phyloP scores from a whole-genome alignment of 208 protist species.

The Leishmania lainsoni region DNA sequence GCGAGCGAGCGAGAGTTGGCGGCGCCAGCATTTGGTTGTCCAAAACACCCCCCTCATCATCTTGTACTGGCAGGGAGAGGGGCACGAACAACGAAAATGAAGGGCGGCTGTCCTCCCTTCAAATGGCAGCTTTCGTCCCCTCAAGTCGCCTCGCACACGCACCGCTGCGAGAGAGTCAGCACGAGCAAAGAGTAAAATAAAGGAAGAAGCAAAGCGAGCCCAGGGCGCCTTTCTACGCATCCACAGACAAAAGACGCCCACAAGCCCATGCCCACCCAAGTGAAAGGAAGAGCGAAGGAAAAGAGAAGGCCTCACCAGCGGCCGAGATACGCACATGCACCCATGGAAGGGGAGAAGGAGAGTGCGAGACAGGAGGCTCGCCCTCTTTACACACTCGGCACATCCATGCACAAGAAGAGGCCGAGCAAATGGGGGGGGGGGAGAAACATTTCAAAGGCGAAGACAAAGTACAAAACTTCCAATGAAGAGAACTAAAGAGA shows the following conservation, averaged over 20 bases:
- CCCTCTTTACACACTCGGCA: background rate
- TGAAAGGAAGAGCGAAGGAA: background rate
- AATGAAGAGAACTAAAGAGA: background rate
- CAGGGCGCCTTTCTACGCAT: background rate
- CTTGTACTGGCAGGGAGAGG: background rate
- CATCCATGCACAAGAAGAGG: background rate
- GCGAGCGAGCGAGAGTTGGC: background rate
- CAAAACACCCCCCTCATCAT: background rate
- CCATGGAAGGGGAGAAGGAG: background rate
- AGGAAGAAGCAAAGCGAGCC: slow-evolving; percentile 1
- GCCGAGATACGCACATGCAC: background rate
- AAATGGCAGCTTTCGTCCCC: background rate
- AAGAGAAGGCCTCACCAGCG: background rate
- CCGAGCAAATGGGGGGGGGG: background rate
- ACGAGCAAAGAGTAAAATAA: background rate
- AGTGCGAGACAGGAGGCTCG: background rate
- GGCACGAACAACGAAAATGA: background rate
- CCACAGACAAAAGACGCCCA: background rate
- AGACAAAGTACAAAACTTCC: background rate
- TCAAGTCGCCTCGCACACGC: background rate
- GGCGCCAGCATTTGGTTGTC: background rate
- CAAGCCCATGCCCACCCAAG: background rate
- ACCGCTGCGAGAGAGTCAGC: background rate
- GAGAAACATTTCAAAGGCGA: background rate
- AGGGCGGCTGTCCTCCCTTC: no score